A percentile compares a stretch with the other conserved stretches of the same genome.
Evolutionary conservation across 2,329 filamentous ascomycete genomes (phyloP).

Genomic region (Macrophomina pseudophaseolina): DNA sequence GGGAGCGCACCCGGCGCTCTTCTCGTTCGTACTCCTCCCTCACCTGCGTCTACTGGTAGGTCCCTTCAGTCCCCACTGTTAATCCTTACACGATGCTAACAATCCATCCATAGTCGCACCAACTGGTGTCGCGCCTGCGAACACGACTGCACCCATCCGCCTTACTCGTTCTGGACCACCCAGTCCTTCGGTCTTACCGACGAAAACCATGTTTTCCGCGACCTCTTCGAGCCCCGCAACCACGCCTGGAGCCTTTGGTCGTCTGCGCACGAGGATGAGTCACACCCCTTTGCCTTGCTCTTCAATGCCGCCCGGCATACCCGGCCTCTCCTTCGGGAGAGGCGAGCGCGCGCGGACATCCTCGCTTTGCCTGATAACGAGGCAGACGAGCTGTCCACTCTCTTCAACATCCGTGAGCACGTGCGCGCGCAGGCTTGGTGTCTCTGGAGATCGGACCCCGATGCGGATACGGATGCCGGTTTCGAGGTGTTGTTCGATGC

Average conservation of each 20-base stretch:
- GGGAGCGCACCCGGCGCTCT: constrained; percentile 37
- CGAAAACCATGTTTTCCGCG: no score
- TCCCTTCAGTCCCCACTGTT: no score
- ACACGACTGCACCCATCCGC: background rate
- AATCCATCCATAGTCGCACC: background rate
- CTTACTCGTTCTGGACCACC: background rate
- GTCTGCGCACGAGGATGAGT: background rate
- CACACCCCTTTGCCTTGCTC: constrained; percentile 30
- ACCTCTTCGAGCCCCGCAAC: constrained; percentile 6
- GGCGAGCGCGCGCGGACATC: constrained; percentile 29
- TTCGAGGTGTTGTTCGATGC: background rate
- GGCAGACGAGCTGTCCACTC: background rate
- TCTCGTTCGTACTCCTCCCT: background rate
- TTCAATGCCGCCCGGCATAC: background rate
- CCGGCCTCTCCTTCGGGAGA: constrained; percentile 5
- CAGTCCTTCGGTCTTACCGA: no score
- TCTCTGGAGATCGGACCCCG: background rate
- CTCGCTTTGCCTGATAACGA: background rate
- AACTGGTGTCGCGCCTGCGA: background rate
- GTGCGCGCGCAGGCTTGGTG: background rate
- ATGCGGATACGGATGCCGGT: background rate
- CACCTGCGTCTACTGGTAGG: constrained; percentile 9
- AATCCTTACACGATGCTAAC: background rate
- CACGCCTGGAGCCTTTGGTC: constrained; percentile 9
- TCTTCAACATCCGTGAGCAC: constrained; percentile 3